A percentile compares a stretch with the other conserved stretches of the same genome.
Conservation (phyloP, 805 yeast species). For the Hanseniaspora thailandica region DNA sequence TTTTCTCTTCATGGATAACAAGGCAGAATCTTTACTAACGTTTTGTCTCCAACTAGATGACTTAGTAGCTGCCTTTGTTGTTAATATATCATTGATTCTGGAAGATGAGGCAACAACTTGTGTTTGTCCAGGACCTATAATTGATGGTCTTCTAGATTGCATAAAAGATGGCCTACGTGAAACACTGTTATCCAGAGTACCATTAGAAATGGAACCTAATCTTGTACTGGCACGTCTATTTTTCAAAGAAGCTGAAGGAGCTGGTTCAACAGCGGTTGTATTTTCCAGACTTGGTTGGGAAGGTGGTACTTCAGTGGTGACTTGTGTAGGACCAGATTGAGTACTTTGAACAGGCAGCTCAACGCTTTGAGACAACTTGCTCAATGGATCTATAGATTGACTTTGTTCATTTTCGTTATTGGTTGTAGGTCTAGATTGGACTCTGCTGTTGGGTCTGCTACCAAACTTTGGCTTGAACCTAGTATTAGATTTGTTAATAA, state of each 20-base stretch:
- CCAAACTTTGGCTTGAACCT: conserved; percentile 54
- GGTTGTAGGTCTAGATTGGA: conserved; percentile 16
- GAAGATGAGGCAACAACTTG: conserved; percentile 7
- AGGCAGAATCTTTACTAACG: conserved; percentile 23
- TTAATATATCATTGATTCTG: conserved; percentile 9
- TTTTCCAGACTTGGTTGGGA: conserved; percentile 15
- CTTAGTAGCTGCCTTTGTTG: conserved; percentile 16
- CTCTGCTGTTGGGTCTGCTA: conserved; percentile 27
- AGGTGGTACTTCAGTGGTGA: neutral
- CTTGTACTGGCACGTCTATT: conserved; percentile 15
- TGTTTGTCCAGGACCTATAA: neutral
- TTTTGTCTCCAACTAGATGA: conserved; percentile 20
- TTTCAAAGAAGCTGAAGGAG: conserved; percentile 13
- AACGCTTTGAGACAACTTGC: conserved; percentile 7
- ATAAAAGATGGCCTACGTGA: conserved; percentile 13
- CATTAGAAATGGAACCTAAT: conserved; percentile 17
- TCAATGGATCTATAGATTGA: conserved; percentile 1
- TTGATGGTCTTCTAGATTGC: conserved; percentile 12
- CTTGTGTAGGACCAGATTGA: conserved; percentile 4
- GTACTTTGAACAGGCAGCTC: conserved; percentile 11
- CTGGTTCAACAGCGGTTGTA: conserved; percentile 4
- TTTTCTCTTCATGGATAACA: conserved; percentile 26
- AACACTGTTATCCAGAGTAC: conserved; percentile 10
- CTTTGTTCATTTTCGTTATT: conserved; percentile 22
- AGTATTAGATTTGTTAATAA: conserved; percentile 41